A percentile compares a stretch with the other conserved stretches of the same genome.
phyloP scores from a whole-genome alignment of 2,329 filamentous ascomycete genomes.

The Colletotrichum sojae region DNA sequence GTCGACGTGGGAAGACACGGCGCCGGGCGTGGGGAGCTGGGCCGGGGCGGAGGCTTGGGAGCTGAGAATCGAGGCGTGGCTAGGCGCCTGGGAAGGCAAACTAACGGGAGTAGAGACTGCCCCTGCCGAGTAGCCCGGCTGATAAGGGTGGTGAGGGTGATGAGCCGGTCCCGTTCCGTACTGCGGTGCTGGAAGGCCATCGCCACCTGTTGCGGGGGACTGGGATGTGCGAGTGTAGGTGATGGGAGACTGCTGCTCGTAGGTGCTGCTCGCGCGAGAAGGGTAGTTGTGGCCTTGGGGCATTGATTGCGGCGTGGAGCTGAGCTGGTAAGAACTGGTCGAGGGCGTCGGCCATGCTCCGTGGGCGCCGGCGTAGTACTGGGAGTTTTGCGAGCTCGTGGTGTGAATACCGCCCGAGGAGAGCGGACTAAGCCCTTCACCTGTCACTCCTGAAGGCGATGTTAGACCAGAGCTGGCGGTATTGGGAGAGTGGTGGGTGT shows the following conservation, averaged over 20 bases:
- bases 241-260: slow-evolving; percentile 66
- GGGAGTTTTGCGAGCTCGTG: slow-evolving; percentile 63
- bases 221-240: slow-evolving; percentile 53
- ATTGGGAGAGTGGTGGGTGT: slow-evolving; percentile 52
- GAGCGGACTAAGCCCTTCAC: slow-evolving; percentile 74
- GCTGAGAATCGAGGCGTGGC: slow-evolving; percentile 60
- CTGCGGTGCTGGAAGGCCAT: slow-evolving; percentile 76
- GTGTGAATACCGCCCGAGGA: slow-evolving; percentile 72
- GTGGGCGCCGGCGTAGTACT: slow-evolving; percentile 66
- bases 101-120: slow-evolving; percentile 56
- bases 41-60: slow-evolving; percentile 58
- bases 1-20: slow-evolving; percentile 70
- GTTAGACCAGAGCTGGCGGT: slow-evolving; percentile 65
- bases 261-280: slow-evolving; percentile 49
- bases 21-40: slow-evolving; percentile 66
- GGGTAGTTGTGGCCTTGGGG: slow-evolving; percentile 20
- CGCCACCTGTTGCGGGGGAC: slow-evolving; percentile 68
- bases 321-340: slow-evolving; percentile 65
- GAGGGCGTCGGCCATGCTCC: slow-evolving; percentile 72
- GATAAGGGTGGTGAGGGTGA: slow-evolving; percentile 74
- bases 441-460: slow-evolving; percentile 65
- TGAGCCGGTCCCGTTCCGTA: slow-evolving; percentile 63
- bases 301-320: slow-evolving; percentile 60
- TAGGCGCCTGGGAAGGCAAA: slow-evolving; percentile 49
- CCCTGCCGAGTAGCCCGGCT: slow-evolving; percentile 69